Evolutionary conservation across 352 stramenopile genomes (phyloP).

Genomic region (Globisporangium radiosum): DNA sequence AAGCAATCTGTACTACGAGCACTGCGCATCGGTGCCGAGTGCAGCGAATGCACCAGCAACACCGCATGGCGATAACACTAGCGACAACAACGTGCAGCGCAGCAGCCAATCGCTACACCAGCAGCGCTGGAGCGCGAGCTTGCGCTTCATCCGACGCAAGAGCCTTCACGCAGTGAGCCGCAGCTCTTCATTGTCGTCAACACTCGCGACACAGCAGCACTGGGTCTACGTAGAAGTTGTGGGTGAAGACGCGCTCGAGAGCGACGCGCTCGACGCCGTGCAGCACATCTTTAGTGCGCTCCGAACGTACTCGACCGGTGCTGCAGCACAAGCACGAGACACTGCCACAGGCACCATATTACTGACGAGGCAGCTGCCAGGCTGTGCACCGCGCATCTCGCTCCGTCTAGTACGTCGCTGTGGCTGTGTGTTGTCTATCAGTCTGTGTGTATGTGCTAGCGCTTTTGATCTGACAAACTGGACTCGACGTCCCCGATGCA

Average conservation of each 20-base stretch:
- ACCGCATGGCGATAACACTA: neutral
- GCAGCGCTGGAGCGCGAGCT: constrained; percentile 9
- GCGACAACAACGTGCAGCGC: neutral
- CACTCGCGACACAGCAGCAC: neutral
- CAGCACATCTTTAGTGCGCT: constrained; percentile 33
- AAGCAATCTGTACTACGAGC: constrained; percentile 21
- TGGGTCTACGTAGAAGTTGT: constrained; percentile 57
- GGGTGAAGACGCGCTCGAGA: constrained; percentile 17
- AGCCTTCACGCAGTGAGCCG: constrained; percentile 1
- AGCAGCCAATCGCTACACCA: constrained; percentile 7
- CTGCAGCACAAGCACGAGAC: too few species aligned
- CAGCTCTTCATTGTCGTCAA: too few species aligned
- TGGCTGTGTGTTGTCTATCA: neutral
- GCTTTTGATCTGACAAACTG: neutral
- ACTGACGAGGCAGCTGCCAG: constrained; percentile 9
- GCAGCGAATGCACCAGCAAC: too few species aligned
- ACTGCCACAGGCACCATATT: neutral
- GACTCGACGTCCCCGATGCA: constrained; percentile 5
- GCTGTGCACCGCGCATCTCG: constrained; percentile 15
- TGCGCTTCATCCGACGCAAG: constrained; percentile 17
- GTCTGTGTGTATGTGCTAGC: neutral
- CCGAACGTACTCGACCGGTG: constrained; percentile 5
- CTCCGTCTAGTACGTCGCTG: constrained; percentile 26
- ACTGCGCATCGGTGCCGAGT: neutral
- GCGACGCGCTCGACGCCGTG: constrained; percentile 5